Base-by-base conservation (phyloP, 163 green algal genomes). In the Chlorella variabilis region DNA sequence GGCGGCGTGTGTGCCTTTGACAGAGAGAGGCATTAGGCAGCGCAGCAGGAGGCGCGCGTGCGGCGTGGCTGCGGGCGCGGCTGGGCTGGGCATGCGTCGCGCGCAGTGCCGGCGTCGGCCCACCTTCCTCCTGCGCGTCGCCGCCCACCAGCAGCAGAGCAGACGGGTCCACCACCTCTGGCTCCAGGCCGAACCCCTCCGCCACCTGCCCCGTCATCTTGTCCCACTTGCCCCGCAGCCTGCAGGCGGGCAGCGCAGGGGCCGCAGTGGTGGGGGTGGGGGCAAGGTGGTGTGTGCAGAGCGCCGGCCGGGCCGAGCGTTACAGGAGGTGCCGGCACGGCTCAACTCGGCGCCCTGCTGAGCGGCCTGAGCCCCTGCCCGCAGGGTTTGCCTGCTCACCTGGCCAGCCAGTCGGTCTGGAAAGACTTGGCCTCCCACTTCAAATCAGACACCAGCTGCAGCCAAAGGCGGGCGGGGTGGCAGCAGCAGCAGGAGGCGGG, bases 181-280 rank as follows among this genome's bases (percentile, higher is more conserved):
- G 39, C 20, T 71, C 75, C 58, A 81, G 59, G 20, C 23, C 63
- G 41, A 81, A 81, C 7, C 75, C 75, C 29, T 33, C 1, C 39
- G 13, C 4, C 59, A 81, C 6, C 27, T 34, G 25, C 29, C 31
- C 21, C 4, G 17, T 39, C 2, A 62, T 20, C 5, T 33, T 36
- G 41, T 81, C 62, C 75, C 75, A 81, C 59, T 49, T 48, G 17
- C n/a, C 18, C 9, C 75, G 75, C 58, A 81, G 75, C 75, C 75
- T 71, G 75, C n/a, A 34, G 70, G 33, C n/a, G 4, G 23, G 49
- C 63, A 49, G 17, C 33, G 34, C 25, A 25, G 21, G n/a, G n/a
- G n/a, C n/a, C 25, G 7, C 8, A 17, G 59, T 11, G 59, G 59
- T 4, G n/a, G 11, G 29, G 25, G 8, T 11, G 34, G 3, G 63